A percentile compares a stretch with the other conserved stretches of the same genome.
Evolutionary conservation across 2,329 filamentous ascomycete genomes (phyloP).

Genomic region (Claviceps digitariae): DNA sequence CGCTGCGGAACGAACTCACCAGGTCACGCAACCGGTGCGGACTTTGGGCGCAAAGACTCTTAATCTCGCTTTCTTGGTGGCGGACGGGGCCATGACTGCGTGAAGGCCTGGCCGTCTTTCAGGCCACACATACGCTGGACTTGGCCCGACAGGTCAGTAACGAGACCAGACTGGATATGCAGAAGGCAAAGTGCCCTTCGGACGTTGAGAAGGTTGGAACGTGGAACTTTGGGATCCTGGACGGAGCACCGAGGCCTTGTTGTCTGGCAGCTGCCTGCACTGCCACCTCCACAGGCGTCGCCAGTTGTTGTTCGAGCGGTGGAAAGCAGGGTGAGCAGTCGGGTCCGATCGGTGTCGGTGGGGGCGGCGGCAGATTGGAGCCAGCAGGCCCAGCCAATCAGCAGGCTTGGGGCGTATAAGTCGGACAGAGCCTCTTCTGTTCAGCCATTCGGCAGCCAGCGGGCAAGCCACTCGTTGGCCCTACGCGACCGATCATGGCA

Average conservation of each 20-base stretch:
- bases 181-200: background rate
- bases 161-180: background rate
- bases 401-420: background rate
- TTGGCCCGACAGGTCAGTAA: background rate
- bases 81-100: slow-evolving; percentile 1
- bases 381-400: background rate
- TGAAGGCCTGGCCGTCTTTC: background rate
- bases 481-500: background rate
- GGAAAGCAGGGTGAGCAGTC: no score
- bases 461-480: background rate
- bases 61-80: slow-evolving; percentile 1
- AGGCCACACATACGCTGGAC: background rate
- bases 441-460: background rate
- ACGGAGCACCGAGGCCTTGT: background rate
- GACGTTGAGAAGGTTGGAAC: background rate
- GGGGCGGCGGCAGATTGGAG: background rate
- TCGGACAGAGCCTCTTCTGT: background rate
- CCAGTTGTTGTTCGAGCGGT: no score
- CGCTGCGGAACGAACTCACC: background rate
- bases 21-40: slow-evolving; percentile 3
- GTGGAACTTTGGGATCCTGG: background rate
- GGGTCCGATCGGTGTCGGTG: background rate
- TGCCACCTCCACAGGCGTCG: background rate
- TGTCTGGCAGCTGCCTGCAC: background rate
- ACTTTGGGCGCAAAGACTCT: slow-evolving; percentile 3